These are phyloP conservation scores for Calonectria pseudoturangicola DNA, from an alignment of 2,329 filamentous ascomycete genomes.

Conservation along the genomic window DNA sequence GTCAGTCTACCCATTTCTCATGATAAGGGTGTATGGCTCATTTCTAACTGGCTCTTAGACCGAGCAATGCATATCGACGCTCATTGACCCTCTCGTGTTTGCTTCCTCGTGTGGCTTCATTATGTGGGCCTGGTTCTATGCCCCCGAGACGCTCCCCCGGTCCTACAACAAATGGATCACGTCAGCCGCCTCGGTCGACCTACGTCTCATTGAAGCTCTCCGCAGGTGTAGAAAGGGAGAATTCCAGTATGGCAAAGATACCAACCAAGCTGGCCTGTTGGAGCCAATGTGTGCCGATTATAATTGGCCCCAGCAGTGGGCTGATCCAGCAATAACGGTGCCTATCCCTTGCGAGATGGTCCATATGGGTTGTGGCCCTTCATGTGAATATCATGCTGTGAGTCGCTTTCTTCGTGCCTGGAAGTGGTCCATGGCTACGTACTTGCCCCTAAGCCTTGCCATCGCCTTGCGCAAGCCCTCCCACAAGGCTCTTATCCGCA, in stretches of 20 bases:
- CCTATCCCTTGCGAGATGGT: conserved; percentile 90
- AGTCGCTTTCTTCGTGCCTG: conserved; percentile 81
- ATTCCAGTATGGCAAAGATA: conserved; percentile 84
- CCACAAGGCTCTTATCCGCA: conserved; percentile 67
- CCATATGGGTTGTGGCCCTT: conserved; percentile 85
- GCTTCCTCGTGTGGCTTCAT: conserved; percentile 82
- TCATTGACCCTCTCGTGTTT: conserved; percentile 82
- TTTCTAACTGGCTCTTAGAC: conserved; percentile 51
- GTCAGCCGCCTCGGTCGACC: conserved; percentile 84
- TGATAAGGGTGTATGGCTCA: neutral
- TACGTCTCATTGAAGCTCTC: conserved; percentile 83
- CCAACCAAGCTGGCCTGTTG: conserved; percentile 80
- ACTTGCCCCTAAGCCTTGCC: conserved; percentile 84
- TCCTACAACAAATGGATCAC: conserved; percentile 90
- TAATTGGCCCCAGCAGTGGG: conserved; percentile 80
- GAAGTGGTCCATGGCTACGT: conserved; percentile 84
- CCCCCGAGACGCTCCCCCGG: conserved; percentile 80
- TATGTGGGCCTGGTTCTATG: conserved; percentile 94
- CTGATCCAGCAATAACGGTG: conserved; percentile 80
- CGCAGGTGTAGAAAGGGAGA: conserved; percentile 77
- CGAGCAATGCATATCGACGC: conserved; percentile 59
- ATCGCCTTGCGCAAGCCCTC: conserved; percentile 72
- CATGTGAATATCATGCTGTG: conserved; percentile 83
- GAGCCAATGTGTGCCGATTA: conserved; percentile 84
- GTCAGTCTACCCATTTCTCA: conserved; percentile 56